Conservation (phyloP, 2,329 filamentous ascomycete genomes). For the Elsinoe necatrix region DNA sequence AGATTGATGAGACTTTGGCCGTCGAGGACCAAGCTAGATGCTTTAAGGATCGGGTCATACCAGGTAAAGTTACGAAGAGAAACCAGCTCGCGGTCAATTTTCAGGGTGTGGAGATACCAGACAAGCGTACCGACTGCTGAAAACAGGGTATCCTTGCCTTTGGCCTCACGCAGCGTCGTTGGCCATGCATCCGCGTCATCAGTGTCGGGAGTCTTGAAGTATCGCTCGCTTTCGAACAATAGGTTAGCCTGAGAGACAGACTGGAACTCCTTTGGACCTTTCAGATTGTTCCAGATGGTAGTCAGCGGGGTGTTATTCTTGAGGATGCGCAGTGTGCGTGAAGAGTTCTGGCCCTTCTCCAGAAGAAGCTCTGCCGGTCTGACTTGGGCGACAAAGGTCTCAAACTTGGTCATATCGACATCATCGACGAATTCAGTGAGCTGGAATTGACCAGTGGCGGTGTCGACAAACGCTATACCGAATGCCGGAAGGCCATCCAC, state of each 20-base stretch:
- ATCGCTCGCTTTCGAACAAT: slow-evolving; percentile 70
- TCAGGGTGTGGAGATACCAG: slow-evolving; percentile 73
- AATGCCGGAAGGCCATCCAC: slow-evolving; percentile 71
- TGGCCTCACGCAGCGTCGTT: slow-evolving; percentile 58
- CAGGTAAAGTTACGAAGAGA: slow-evolving; percentile 84
- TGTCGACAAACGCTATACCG: slow-evolving; percentile 88
- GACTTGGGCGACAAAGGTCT: slow-evolving; percentile 91
- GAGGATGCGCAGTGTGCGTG: slow-evolving; percentile 82
- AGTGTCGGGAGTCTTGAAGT: slow-evolving; percentile 57
- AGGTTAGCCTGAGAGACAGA: slow-evolving; percentile 71
- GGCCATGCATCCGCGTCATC: slow-evolving; percentile 67
- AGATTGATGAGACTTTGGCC: slow-evolving; percentile 96
- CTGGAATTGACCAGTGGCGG: slow-evolving; percentile 90
- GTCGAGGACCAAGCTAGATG: slow-evolving; percentile 81
- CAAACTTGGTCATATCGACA: slow-evolving; percentile 87
- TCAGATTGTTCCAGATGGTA: slow-evolving; percentile 91
- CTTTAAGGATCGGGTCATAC: slow-evolving; percentile 89
- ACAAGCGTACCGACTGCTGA: slow-evolving; percentile 84
- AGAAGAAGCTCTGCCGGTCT: slow-evolving; percentile 79
- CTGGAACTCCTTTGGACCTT: slow-evolving; percentile 84
- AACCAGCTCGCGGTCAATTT: slow-evolving; percentile 78
- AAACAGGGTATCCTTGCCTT: slow-evolving; percentile 74
- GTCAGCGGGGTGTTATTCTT: slow-evolving; percentile 93
- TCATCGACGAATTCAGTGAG: slow-evolving; percentile 90
- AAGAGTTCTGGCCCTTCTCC: slow-evolving; percentile 69